phyloP scores from a whole-genome alignment of 163 green algal species.

The Prototheca wickerhamii region DNA sequence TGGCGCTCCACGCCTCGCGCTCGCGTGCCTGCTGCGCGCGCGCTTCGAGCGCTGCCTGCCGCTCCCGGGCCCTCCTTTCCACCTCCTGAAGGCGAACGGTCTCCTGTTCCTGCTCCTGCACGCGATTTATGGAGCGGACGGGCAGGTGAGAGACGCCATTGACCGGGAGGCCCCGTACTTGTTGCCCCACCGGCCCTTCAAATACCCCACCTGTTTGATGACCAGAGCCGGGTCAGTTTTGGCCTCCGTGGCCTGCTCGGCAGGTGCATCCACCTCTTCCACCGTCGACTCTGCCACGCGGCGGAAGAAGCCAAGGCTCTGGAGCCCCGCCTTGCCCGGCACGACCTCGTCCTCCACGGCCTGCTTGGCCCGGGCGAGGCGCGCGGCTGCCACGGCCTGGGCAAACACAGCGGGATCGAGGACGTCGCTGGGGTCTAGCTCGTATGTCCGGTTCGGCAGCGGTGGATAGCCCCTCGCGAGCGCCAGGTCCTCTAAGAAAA shows the following conservation, averaged over 20 bases:
- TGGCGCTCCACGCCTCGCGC: slow-evolving; percentile 1
- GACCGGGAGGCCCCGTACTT: neutral
- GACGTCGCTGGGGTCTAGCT: neutral
- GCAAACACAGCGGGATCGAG: neutral
- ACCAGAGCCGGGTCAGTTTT: too few species aligned
- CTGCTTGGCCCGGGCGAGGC: neutral
- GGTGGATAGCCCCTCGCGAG: neutral
- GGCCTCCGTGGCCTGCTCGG: too few species aligned
- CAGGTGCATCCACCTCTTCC: neutral
- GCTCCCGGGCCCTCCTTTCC: neutral
- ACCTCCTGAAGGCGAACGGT: neutral
- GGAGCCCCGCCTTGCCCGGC: neutral
- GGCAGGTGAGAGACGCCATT: neutral
- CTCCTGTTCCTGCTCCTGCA: neutral
- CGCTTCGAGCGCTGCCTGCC: neutral
- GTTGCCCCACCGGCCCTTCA: too few species aligned
- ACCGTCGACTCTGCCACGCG: neutral
- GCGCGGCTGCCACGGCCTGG: neutral
- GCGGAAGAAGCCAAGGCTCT: neutral
- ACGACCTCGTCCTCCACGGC: neutral
- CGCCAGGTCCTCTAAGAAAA: neutral
- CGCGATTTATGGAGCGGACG: too few species aligned
- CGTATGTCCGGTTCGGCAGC: neutral
- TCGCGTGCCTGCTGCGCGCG: slow-evolving; percentile 6
- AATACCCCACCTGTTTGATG: too few species aligned